Conservation (phyloP, 257 asterid species). For the Solanum clarkiae region DNA sequence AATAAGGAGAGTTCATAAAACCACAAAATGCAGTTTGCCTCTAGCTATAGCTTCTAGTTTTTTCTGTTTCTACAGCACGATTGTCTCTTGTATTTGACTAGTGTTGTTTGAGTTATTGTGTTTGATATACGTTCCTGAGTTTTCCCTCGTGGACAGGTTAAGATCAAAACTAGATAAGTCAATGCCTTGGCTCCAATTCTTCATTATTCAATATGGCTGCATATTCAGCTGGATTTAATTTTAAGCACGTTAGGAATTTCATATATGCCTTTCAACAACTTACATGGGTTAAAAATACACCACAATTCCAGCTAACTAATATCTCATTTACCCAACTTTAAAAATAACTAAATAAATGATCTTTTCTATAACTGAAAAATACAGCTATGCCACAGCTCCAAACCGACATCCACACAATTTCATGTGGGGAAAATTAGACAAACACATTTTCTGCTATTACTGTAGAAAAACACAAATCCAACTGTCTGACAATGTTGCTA, state of each 20-base stretch:
- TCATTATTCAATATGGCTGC: background rate
- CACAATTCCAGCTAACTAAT: background rate
- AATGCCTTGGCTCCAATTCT: background rate
- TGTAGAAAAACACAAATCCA: background rate
- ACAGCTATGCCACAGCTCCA: background rate
- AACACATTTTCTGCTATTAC: background rate
- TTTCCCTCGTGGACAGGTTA: background rate
- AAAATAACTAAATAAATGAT: background rate
- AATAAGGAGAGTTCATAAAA: conserved; percentile 32
- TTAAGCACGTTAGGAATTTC: background rate
- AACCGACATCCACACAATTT: background rate
- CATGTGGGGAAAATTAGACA: background rate
- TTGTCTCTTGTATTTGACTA: conserved; percentile 2
- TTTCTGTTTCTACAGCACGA: background rate
- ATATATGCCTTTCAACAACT: background rate
- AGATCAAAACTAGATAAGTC: background rate
- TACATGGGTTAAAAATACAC: background rate
- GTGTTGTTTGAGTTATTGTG: background rate
- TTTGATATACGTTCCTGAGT: background rate
- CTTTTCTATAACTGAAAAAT: background rate
- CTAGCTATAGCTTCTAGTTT: conserved; percentile 3
- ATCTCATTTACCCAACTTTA: background rate
- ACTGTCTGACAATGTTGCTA: background rate
- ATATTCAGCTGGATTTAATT: too few relatives aligned
- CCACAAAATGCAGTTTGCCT: background rate